phyloP scores from a whole-genome alignment of 139 green algal genomes.

The Microglena sp. region DNA sequence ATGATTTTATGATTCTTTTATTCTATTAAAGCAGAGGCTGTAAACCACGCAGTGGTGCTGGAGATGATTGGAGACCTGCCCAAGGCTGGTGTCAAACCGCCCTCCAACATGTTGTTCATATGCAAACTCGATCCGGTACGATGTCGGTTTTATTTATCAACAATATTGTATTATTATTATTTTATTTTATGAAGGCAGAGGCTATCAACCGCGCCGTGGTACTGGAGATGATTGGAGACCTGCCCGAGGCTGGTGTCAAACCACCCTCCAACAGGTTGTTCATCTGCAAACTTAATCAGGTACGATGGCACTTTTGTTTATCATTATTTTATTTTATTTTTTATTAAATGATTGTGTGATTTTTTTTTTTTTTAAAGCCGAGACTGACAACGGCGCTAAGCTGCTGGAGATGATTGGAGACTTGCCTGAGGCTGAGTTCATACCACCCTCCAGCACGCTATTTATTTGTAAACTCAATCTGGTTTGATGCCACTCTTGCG shows the following conservation, averaged over 20 bases:
- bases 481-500: too few species aligned
- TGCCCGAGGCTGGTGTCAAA: conserved; percentile 85
- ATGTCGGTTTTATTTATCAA: too few species aligned
- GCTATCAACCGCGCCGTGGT: conserved; percentile 82
- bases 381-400: conserved; percentile 9
- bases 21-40: conserved; percentile 68
- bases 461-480: conserved; percentile 99
- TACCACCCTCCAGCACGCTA: conserved; percentile 86
- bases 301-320: too few species aligned
- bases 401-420: conserved; percentile 23
- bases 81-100: conserved; percentile 75
- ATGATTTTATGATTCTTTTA: too few species aligned
- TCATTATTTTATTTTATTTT: too few species aligned
- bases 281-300: conserved; percentile 97
- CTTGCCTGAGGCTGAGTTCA: conserved; percentile 82
- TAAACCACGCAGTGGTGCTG: conserved; percentile 82
- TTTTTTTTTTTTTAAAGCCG: too few species aligned
- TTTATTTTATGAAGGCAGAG: too few species aligned
- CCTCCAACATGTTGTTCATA: conserved; percentile 86
- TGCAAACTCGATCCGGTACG: conserved; percentile 97
- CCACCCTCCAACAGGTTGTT: conserved; percentile 87
- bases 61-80: conserved; percentile 90
- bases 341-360: too few species aligned
- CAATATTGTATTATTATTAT: too few species aligned
- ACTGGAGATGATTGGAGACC: conserved; percentile 93